Conservation (phyloP, 2,329 filamentous ascomycete genomes). For the Fusarium oligoseptatum region DNA sequence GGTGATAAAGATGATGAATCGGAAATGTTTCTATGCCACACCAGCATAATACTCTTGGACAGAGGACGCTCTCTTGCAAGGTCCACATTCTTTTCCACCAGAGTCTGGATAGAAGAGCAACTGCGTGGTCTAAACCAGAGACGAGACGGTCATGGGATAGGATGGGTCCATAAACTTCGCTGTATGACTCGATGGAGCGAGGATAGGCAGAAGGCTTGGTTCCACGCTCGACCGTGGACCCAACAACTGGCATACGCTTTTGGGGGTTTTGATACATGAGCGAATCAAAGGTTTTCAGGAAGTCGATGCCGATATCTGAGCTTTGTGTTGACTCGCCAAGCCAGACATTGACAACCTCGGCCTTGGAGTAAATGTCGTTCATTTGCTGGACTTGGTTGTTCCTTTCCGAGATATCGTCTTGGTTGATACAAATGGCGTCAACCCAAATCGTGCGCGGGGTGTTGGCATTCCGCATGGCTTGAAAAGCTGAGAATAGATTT, state of each 20-base stretch:
- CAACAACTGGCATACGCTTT: neutral
- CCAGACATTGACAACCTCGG: conserved; percentile 6
- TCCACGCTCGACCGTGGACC: neutral
- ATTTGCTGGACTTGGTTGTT: conserved; percentile 13
- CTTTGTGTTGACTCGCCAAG: neutral
- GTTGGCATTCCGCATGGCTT: neutral
- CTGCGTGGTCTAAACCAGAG: neutral
- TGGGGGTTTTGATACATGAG: neutral
- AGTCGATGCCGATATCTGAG: neutral
- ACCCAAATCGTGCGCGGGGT: neutral
- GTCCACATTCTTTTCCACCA: conserved; percentile 28
- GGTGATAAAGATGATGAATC: conserved; percentile 5
- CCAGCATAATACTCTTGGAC: conserved; percentile 13
- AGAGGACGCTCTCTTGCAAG: conserved; percentile 14
- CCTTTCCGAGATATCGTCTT: neutral
- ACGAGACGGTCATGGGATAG: neutral
- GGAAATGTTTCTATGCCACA: neutral
- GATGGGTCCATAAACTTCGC: conserved; percentile 4
- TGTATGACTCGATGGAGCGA: neutral
- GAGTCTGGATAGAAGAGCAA: neutral
- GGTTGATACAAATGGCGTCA: neutral
- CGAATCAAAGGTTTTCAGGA: neutral
- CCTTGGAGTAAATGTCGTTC: conserved; percentile 15
- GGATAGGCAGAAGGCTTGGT: neutral
- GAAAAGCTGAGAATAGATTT: conserved; percentile 5